Evolutionary conservation across 192 early-diverging fungal species (phyloP).

Genomic region (Powellomyces hirtus): DNA sequence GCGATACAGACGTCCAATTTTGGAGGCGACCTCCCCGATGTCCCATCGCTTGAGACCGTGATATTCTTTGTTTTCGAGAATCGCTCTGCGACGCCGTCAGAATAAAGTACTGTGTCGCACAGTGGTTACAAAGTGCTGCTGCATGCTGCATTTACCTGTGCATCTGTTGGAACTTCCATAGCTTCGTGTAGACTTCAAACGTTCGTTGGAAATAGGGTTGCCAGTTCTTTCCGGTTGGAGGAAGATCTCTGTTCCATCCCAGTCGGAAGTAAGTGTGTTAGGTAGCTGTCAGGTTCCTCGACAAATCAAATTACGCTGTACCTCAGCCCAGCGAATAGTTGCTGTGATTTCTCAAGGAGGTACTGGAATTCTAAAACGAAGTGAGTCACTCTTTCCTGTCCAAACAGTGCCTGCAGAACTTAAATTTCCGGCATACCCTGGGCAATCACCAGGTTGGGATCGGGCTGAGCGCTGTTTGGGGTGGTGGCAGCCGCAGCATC

Average conservation of each 20-base stretch:
- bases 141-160: slow-evolving; percentile 65
- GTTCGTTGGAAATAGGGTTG: slow-evolving; percentile 93
- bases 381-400: neutral
- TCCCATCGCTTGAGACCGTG: slow-evolving; percentile 97
- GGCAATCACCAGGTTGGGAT: slow-evolving; percentile 5
- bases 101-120: too few species aligned
- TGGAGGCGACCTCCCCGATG: slow-evolving; percentile 97
- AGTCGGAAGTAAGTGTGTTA: too few species aligned
- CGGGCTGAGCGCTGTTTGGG: neutral
- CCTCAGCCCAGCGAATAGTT: slow-evolving; percentile 90
- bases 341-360: slow-evolving; percentile 94
- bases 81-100: slow-evolving; percentile 54
- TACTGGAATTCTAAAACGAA: slow-evolving; percentile 79
- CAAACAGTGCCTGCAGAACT: neutral
- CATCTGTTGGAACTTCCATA: slow-evolving; percentile 95
- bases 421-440: neutral
- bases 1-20: slow-evolving; percentile 87
- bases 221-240: slow-evolving; percentile 84
- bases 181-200: slow-evolving; percentile 95
- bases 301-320: slow-evolving; percentile 29
- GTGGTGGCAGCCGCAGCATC: neutral
- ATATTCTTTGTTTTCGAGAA: slow-evolving; percentile 83
- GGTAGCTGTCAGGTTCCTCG: neutral
- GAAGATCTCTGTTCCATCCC: slow-evolving; percentile 81
- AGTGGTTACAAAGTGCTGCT: too few species aligned